Conservation (phyloP, 148 eudicot genomes). For the Talinum fruticosum region DNA sequence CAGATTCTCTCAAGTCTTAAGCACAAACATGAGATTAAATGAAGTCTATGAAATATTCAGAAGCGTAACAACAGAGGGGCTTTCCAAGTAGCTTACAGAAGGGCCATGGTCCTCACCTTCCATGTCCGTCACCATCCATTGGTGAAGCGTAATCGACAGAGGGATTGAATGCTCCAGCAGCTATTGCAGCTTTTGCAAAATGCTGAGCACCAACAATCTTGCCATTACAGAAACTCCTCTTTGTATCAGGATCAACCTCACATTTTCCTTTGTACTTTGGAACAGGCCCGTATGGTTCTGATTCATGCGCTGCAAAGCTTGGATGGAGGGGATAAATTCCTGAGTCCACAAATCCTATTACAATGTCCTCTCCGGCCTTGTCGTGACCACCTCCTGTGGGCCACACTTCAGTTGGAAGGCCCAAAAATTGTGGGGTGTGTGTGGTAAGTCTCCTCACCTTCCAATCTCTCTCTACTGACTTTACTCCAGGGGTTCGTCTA, state of each 20-base stretch:
- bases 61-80: background rate
- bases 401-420: constrained; percentile 99
- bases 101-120: constrained; percentile 56
- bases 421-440: constrained; percentile 94
- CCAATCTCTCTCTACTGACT: constrained; percentile 90
- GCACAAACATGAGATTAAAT: background rate
- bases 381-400: constrained; percentile 93
- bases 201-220: constrained; percentile 98
- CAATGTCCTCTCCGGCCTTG: constrained; percentile 87
- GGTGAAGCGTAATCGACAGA: constrained; percentile 87
- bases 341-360: constrained; percentile 91
- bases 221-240: constrained; percentile 78
- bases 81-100: background rate
- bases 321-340: constrained; percentile 88
- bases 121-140: constrained; percentile 97
- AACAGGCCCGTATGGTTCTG: constrained; percentile 79
- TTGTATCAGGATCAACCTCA: constrained; percentile 73
- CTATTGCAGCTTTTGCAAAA: constrained; percentile 93
- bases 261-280: constrained; percentile 86
- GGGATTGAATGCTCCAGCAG: constrained; percentile 91
- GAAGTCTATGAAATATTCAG: background rate
- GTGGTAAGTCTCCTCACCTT: constrained; percentile 92
- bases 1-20: background rate
- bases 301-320: constrained; percentile 65
- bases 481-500: constrained; percentile 82